Percentiles rank a stretch among this genome's conserved stretches.
phyloP scores from a whole-genome alignment of 306 rosid species.

The Quillaja saponaria region DNA sequence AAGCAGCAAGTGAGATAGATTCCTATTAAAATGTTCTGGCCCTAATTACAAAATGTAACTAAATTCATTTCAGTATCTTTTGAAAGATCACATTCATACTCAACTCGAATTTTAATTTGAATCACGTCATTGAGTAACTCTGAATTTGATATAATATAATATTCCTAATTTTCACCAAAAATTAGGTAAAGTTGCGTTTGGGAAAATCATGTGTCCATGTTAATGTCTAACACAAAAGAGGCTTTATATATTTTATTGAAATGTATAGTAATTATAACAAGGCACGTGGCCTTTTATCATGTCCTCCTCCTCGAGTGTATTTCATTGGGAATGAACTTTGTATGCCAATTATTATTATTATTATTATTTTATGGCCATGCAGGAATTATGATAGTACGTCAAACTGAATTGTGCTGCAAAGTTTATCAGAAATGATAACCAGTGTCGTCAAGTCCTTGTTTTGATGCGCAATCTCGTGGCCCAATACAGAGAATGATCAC shows the following conservation, averaged over 20 bases:
- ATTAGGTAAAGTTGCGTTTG: too few species aligned
- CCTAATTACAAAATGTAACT: conserved; percentile 36
- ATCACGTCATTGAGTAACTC: too few species aligned
- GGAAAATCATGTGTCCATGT: too few species aligned
- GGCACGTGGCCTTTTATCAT: conserved; percentile 56
- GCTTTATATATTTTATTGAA: conserved; percentile 21
- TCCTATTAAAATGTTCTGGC: conserved; percentile 39
- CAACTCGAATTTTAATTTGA: too few species aligned
- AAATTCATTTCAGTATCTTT: conserved; percentile 33
- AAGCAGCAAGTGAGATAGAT: conserved; percentile 45
- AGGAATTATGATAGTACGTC: conserved; percentile 48
- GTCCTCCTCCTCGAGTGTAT: conserved; percentile 26
- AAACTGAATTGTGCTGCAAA: conserved; percentile 14
- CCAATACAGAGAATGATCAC: conserved; percentile 12
- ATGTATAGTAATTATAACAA: conserved; percentile 39
- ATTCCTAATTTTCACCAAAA: too few species aligned
- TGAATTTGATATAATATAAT: too few species aligned
- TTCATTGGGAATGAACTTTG: conserved; percentile 40
- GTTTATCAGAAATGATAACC: conserved; percentile 5
- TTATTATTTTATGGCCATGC: too few species aligned
- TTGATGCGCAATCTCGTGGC: conserved; percentile 14
- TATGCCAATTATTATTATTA: too few species aligned
- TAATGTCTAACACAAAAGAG: conserved; percentile 15
- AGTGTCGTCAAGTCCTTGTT: not conserved
- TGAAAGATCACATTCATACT: conserved; percentile 39